Percentiles rank a stretch among this genome's conserved stretches.
phyloP scores from a whole-genome alignment of 2,329 filamentous ascomycete species.

The Sarocladium strictum region DNA sequence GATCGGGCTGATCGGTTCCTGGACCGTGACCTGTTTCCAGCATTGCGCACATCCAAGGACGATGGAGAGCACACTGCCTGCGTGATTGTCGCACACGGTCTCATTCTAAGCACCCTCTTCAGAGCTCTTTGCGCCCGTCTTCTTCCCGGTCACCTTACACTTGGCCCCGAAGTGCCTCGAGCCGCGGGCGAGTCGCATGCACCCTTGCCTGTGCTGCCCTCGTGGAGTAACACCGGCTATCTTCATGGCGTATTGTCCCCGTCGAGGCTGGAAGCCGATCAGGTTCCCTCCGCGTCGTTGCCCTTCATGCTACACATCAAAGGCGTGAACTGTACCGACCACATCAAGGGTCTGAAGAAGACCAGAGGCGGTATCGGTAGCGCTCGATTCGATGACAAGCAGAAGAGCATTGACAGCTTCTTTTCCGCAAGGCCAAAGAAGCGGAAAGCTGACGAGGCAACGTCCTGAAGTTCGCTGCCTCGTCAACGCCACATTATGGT shows the following conservation, averaged over 20 bases:
- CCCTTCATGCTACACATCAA: conserved; percentile 39
- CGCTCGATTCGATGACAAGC: conserved; percentile 65
- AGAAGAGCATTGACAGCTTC: conserved; percentile 72
- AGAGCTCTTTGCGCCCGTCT: conserved; percentile 54
- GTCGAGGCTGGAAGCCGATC: not conserved
- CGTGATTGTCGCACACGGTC: conserved; percentile 75
- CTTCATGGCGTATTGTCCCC: conserved; percentile 25
- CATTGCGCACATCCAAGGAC: conserved; percentile 22
- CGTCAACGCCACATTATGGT: conserved; percentile 23
- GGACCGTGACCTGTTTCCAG: conserved; percentile 52
- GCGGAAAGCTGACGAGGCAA: conserved; percentile 20
- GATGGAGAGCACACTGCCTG: conserved; percentile 27
- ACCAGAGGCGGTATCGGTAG: conserved; percentile 80
- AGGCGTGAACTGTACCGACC: conserved; percentile 62
- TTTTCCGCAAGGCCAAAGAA: conserved; percentile 46
- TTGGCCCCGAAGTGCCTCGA: conserved; percentile 14
- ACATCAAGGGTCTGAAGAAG: conserved; percentile 69
- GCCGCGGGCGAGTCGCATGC: not conserved
- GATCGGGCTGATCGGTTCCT: conserved; percentile 61
- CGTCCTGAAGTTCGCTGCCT: not conserved
- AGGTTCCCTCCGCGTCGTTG: not conserved
- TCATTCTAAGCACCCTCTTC: conserved; percentile 68
- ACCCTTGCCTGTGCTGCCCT: conserved; percentile 19
- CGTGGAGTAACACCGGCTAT: conserved; percentile 51
- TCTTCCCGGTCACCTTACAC: conserved; percentile 10